Evolutionary conservation across 805 yeast genomes (phyloP).

Genomic region (Candida golubevii): DNA sequence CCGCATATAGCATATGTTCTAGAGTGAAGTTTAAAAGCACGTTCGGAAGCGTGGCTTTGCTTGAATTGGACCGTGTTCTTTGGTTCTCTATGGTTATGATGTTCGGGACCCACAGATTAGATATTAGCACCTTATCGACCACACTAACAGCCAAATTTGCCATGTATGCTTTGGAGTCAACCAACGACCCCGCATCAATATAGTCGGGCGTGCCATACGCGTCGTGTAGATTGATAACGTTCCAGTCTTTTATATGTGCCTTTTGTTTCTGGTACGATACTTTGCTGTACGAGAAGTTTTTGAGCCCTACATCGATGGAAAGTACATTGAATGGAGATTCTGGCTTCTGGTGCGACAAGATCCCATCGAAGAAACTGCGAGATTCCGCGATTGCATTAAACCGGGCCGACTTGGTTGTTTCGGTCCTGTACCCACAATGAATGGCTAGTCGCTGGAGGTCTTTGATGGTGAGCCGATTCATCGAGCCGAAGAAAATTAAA

Average conservation of each 20-base stretch:
- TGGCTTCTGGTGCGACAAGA: constrained; percentile 7
- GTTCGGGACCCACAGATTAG: constrained; percentile 16
- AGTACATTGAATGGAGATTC: constrained; percentile 14
- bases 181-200: constrained; percentile 5
- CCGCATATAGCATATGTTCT: constrained; percentile 35
- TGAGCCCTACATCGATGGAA: constrained; percentile 39
- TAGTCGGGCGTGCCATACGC: constrained; percentile 16
- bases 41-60: constrained; percentile 34
- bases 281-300: constrained; percentile 39
- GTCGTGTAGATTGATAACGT: constrained; percentile 24
- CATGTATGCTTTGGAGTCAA: constrained; percentile 28
- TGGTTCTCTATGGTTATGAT: constrained; percentile 37
- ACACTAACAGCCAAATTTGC: constrained; percentile 19
- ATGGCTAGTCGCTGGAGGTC: constrained; percentile 17
- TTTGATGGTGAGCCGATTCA: constrained; percentile 11
- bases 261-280: constrained; percentile 5
- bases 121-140: constrained; percentile 19
- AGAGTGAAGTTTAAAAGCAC: constrained; percentile 35
- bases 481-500: not conserved
- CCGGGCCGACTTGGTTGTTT: constrained; percentile 17
- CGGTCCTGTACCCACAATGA: constrained; percentile 21
- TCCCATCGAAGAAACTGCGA: constrained; percentile 7
- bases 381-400: constrained; percentile 9
- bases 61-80: constrained; percentile 33
- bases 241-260: constrained; percentile 19